Evolutionary conservation across 2,329 filamentous ascomycete genomes (phyloP).

Genomic region (Colletotrichum sp.): DNA sequence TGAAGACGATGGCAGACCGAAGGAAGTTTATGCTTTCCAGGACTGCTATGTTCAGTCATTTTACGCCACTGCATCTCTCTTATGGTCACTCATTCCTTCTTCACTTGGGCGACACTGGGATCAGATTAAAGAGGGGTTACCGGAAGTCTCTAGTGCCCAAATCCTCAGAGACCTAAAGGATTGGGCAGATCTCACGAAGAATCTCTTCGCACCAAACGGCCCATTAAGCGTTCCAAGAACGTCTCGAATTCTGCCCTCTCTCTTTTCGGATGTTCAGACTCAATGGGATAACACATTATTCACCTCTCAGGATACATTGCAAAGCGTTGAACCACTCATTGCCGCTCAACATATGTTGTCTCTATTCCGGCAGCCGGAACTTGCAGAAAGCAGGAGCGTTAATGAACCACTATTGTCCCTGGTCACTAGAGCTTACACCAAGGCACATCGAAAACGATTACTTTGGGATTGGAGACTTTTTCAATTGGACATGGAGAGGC

Average conservation of each 20-base stretch:
- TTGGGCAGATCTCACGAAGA: background rate
- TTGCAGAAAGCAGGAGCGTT: rapidly evolving
- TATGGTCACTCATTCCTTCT: background rate
- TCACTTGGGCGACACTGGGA: too few relatives aligned
- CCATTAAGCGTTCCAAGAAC: too few relatives aligned
- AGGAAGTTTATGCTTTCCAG: background rate
- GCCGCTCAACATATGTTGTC: background rate
- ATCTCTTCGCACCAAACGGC: background rate
- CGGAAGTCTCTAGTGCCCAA: background rate
- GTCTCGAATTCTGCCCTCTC: too few relatives aligned
- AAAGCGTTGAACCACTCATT: background rate
- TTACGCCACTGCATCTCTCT: background rate
- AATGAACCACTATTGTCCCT: background rate
- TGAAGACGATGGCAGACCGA: background rate
- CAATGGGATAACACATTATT: background rate
- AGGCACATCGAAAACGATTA: background rate
- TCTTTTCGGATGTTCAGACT: background rate
- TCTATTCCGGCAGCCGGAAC: background rate
- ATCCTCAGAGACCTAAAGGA: background rate
- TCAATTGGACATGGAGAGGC: background rate
- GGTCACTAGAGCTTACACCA: background rate
- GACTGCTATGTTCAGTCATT: background rate
- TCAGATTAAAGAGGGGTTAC: too few relatives aligned
- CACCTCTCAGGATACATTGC: background rate
- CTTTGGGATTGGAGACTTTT: background rate